A percentile compares a stretch with the other conserved stretches of the same genome.
Evolutionary conservation across 352 stramenopile species (phyloP).

Genomic region (Globisporangium camurandrum): DNA sequence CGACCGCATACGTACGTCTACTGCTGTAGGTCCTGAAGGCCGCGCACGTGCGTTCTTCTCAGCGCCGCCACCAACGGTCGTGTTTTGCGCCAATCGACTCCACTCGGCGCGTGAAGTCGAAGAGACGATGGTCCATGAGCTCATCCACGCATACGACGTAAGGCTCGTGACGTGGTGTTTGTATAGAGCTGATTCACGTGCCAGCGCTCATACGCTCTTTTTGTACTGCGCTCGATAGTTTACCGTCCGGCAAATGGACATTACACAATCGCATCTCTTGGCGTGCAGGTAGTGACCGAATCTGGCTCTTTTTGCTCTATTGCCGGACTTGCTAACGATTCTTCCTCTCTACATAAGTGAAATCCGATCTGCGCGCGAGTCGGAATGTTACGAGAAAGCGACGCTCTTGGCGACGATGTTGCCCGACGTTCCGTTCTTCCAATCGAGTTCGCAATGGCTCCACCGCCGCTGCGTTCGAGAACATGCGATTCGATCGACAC

Average conservation of each 20-base stretch:
- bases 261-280: conserved; percentile 68
- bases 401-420: conserved; percentile 47
- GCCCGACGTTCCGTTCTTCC: conserved; percentile 53
- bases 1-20: not conserved
- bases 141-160: conserved; percentile 83
- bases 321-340: no score
- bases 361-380: conserved; percentile 74
- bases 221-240: conserved; percentile 29
- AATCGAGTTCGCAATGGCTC: conserved; percentile 51
- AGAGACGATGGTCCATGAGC: conserved; percentile 80
- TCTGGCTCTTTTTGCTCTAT: no score
- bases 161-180: conserved; percentile 2
- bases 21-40: conserved; percentile 52
- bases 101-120: conserved; percentile 66
- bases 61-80: conserved; percentile 65
- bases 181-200: not conserved
- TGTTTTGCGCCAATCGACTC: conserved; percentile 77
- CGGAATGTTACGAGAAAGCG: conserved; percentile 76
- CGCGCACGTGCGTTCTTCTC: conserved; percentile 79
- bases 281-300: conserved; percentile 86
- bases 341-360: no score
- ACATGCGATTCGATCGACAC: conserved; percentile 66
- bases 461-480: conserved; percentile 64
- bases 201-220: no score
- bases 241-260: conserved; percentile 80